These are phyloP conservation scores for Aphanomyces euteiches DNA, from an alignment of 352 stramenopile species.

Conservation along the genomic window DNA sequence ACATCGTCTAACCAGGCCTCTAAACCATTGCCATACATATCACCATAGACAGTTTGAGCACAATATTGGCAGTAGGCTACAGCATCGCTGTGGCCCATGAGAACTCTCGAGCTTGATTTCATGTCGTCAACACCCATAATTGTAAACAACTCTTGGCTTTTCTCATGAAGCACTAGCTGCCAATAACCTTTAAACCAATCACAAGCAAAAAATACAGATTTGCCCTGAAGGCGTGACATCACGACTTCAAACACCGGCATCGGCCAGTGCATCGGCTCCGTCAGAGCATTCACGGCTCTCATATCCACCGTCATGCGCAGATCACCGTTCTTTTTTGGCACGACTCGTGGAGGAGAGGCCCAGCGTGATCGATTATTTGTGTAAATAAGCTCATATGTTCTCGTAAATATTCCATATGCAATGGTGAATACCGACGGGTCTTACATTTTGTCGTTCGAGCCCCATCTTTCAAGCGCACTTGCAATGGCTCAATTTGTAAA, in stretches of 20 bases:
- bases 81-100: conserved; percentile 2
- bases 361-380: neutral
- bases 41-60: neutral
- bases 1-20: neutral
- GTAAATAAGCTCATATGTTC: neutral
- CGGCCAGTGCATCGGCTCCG: no score
- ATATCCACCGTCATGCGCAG: neutral
- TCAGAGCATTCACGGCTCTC: no score
- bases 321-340: neutral
- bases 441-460: neutral
- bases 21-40: neutral
- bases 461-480: neutral
- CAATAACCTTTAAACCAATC: neutral
- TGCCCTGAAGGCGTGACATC: no score
- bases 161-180: neutral
- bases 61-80: neutral
- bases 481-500: neutral
- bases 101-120: neutral
- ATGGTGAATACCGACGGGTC: neutral
- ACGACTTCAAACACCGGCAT: no score
- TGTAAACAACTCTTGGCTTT: neutral
- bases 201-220: no score
- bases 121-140: neutral
- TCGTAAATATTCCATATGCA: neutral
- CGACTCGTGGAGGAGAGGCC: neutral